Base-by-base conservation (phyloP, 1,284 basidiomycete species). In the Pterula multifida region DNA sequence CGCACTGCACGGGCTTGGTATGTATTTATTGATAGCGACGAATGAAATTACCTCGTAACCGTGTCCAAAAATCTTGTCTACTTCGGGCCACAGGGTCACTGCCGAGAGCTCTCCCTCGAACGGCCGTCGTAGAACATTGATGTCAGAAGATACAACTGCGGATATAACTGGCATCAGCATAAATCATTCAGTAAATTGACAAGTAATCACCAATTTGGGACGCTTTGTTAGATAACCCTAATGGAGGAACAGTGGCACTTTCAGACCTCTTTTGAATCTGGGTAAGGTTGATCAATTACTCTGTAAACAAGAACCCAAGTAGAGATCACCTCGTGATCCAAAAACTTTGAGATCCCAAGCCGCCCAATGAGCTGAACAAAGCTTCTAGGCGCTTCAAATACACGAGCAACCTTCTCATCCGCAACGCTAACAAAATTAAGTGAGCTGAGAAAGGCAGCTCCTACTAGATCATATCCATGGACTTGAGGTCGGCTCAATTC, bases 11-110 rank as follows among this genome's bases (percentile, higher is more conserved):
- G 2, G 46, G 36, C 39, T 45, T 36, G 50, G 11, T 19, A 28
- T 21, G 32, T 26, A 53, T 46, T 36, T 35, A 9, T 9, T 35
- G 32, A 11, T n/a, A 11, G 32, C 32, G 32, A 35, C n/a, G 26
- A 36, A 50, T 28, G 26, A 13, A 52, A 46, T 19, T 55, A 91
- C 86, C 75, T 98, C 96, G 62, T 97, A 98, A 26, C 93, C 93
- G 65, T 98, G 96, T 1, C 95, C 96, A 63, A 97, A 99, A 1
- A 99, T 72, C 64, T 98, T 99, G 61, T 98, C 95, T 1, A 85
- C 71, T 67, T 98, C 96, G 0, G 95, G 95, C 96, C 96, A 99
- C 0, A 98, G 75, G 0, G 95, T 98, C 12, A 79, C 76, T 0
- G 82, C 77, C 0, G 89, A 82, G 0, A 98, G 74, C 64, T 90